phyloP scores from a whole-genome alignment of 495 filamentous ascomycete genomes.

The Aspergillus olivimuriae region DNA sequence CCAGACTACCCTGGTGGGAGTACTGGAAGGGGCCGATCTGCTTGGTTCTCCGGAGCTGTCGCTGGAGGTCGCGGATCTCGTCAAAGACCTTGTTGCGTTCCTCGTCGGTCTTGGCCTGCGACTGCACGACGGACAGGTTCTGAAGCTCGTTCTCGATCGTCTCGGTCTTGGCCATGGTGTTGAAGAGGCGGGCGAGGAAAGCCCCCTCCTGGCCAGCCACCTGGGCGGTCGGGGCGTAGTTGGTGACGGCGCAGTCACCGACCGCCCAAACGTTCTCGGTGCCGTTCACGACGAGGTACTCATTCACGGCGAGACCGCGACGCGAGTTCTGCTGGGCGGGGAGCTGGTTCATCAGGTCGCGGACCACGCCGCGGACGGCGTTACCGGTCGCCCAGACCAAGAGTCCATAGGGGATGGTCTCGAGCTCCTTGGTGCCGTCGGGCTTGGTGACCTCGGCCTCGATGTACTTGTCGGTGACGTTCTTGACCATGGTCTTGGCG shows the following conservation, averaged over 20 bases:
- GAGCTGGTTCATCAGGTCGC: conserved; percentile 85
- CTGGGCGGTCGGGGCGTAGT: conserved; percentile 96
- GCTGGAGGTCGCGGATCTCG: conserved; percentile 79
- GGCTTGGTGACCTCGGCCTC: conserved; percentile 81
- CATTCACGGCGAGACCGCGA: conserved; percentile 91
- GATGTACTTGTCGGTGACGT: conserved; percentile 89
- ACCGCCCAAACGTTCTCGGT: conserved; percentile 93
- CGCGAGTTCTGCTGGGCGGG: conserved; percentile 93
- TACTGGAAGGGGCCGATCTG: conserved; percentile 96
- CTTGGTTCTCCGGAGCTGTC: conserved; percentile 80
- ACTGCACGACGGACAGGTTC: conserved; percentile 54
- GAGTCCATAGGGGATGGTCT: conserved; percentile 88
- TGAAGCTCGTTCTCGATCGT: conserved; percentile 66
- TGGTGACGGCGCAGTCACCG: conserved; percentile 86
- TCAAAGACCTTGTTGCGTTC: conserved; percentile 49
- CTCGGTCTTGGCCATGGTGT: conserved; percentile 93
- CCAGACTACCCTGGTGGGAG: conserved; percentile 90
- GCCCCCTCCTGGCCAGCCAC: conserved; percentile 93
- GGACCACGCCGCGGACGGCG: conserved; percentile 78
- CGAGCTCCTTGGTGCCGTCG: conserved; percentile 74
- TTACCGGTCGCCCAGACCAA: conserved; percentile 99
- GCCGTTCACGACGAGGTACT: conserved; percentile 97
- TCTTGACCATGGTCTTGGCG: conserved; percentile 99
- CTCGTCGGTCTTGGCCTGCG: conserved; percentile 52
- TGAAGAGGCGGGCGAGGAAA: conserved; percentile 93